phyloP scores from a whole-genome alignment of 495 filamentous ascomycete genomes.

The Talaromyces adpressus region DNA sequence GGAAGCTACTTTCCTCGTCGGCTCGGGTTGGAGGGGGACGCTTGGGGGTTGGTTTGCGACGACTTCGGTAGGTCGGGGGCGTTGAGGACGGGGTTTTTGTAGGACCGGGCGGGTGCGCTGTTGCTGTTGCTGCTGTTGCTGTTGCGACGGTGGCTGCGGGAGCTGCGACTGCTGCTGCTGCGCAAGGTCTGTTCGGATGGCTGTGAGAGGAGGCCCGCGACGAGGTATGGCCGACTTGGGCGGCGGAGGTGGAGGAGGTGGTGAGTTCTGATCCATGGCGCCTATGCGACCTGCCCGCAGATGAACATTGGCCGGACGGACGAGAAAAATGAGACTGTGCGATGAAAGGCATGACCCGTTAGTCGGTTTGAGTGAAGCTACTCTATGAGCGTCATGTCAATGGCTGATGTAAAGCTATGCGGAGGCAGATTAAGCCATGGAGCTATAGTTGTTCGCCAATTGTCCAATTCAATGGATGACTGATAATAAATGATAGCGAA shows the following conservation, averaged over 20 bases:
- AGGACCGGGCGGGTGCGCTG: constrained; percentile 1
- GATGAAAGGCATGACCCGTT: neutral
- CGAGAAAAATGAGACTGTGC: neutral
- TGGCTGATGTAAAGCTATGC: neutral
- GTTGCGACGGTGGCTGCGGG: neutral
- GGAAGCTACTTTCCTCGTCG: constrained; percentile 32
- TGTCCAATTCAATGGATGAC: neutral
- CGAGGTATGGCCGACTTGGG: constrained; percentile 10
- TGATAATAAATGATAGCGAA: neutral
- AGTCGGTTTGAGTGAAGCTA: neutral
- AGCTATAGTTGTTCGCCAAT: neutral
- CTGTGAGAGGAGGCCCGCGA: constrained; percentile 5
- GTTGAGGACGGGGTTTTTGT: constrained; percentile 19
- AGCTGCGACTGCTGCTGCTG: constrained; percentile 1
- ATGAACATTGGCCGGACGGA: neutral
- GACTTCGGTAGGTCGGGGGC: constrained; percentile 33
- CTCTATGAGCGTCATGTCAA: neutral
- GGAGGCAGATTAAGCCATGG: neutral
- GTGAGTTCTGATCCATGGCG: constrained; percentile 5
- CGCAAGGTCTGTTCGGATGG: constrained; percentile 6
- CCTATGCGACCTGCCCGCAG: constrained; percentile 1
- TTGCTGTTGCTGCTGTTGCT: neutral
- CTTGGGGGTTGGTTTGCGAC: constrained; percentile 22
- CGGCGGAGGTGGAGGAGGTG: neutral
- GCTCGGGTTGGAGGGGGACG: constrained; percentile 25